Evolutionary conservation across 768 basidiomycete species (phyloP).

Genomic region (Collybia nuda): DNA sequence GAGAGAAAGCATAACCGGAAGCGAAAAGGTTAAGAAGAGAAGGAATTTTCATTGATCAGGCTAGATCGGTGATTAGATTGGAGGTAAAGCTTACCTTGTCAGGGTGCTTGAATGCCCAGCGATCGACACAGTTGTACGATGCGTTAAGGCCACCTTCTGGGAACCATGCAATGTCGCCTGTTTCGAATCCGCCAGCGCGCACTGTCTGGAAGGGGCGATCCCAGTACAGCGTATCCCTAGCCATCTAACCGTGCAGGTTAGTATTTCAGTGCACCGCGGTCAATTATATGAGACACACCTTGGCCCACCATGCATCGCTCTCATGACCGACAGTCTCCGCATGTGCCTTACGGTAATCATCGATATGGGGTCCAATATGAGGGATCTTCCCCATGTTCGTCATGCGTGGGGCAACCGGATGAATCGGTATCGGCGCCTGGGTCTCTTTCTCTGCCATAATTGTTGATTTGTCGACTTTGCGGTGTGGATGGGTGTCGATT

Average conservation of each 20-base stretch:
- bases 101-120: constrained; percentile 91
- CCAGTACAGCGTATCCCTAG: constrained; percentile 80
- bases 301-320: constrained; percentile 87
- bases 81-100: constrained; percentile 52
- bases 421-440: constrained; percentile 26
- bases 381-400: constrained; percentile 60
- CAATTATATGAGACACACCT: constrained; percentile 41
- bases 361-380: constrained; percentile 76
- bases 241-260: constrained; percentile 41
- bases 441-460: no score
- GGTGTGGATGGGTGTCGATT: no score
- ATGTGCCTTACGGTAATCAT: constrained; percentile 73
- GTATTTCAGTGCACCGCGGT: neutral
- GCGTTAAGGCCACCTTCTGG: constrained; percentile 92
- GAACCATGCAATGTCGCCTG: constrained; percentile 94
- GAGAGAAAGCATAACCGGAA: neutral
- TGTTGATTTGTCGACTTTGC: no score
- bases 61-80: neutral
- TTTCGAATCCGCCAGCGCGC: constrained; percentile 75
- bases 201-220: constrained; percentile 89
- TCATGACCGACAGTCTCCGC: constrained; percentile 70
- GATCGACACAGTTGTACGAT: constrained; percentile 96
- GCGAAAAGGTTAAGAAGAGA: neutral
- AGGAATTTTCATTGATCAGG: neutral
- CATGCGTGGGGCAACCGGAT: constrained; percentile 80